Evolutionary conservation across 2,329 filamentous ascomycete species (phyloP).

Genomic region (Verticillium zaregamsianum): DNA sequence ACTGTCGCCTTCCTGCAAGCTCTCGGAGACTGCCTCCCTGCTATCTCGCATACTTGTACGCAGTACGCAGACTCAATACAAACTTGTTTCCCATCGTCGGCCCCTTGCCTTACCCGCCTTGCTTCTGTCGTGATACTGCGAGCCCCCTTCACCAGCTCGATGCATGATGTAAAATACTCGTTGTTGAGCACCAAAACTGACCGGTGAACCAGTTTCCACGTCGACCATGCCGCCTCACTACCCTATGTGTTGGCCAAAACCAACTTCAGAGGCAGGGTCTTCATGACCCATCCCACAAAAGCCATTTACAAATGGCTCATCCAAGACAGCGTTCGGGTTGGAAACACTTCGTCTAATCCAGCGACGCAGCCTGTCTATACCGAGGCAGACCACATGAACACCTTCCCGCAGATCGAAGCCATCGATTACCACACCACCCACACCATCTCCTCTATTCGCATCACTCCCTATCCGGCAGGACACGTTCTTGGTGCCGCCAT

Average conservation of each 20-base stretch:
- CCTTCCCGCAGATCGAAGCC: constrained; percentile 90
- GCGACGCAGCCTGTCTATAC: constrained; percentile 80
- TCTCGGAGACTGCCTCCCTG: background rate
- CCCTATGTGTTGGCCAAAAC: constrained; percentile 97
- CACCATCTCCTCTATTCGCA: constrained; percentile 91
- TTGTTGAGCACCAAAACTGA: background rate
- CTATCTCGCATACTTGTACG: constrained; percentile 6
- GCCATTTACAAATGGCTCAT: constrained; percentile 99
- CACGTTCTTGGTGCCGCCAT: constrained; percentile 98
- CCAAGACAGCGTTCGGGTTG: constrained; percentile 91
- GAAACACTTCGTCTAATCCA: constrained; percentile 61
- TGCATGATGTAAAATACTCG: constrained; percentile 1
- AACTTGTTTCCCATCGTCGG: constrained; percentile 8
- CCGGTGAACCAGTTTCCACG: constrained; percentile 70
- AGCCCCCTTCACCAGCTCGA: background rate
- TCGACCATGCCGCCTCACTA: constrained; percentile 97
- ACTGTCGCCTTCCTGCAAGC: background rate
- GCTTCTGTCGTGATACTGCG: constrained; percentile 4
- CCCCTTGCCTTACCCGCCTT: constrained; percentile 14
- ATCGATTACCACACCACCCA: constrained; percentile 99
- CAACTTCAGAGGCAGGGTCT: constrained; percentile 92
- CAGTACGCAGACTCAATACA: constrained; percentile 16
- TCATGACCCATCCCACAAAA: constrained; percentile 99
- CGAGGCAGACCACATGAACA: constrained; percentile 90
- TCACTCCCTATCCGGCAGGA: constrained; percentile 94